Evolutionary conservation across 345 rosid species (phyloP).

Genomic region (Hirschfeldia incana): DNA sequence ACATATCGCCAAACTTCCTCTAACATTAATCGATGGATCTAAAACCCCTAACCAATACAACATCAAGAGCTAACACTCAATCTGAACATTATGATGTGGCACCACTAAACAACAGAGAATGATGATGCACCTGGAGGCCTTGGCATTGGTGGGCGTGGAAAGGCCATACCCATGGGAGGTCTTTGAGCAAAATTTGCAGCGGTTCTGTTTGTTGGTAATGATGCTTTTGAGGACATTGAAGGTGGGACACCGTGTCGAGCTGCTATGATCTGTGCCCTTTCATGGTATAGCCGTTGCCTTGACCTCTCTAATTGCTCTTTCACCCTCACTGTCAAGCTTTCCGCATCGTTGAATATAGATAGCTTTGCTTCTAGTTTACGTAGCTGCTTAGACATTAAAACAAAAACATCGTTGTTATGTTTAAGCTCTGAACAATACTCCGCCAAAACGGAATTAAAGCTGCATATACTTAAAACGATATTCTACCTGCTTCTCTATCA

Average conservation of each 20-base stretch:
- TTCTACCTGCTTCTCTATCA: slow-evolving; percentile 87
- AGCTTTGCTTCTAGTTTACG: slow-evolving; percentile 85
- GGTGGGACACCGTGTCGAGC: slow-evolving; percentile 78
- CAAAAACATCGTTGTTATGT: neutral
- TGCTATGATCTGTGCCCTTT: slow-evolving; percentile 92
- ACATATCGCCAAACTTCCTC: slow-evolving; percentile 11
- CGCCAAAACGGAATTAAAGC: neutral
- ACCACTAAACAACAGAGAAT: slow-evolving; percentile 35
- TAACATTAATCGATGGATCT: slow-evolving; percentile 21
- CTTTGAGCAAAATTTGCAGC: slow-evolving; percentile 64
- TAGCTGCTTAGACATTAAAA: slow-evolving; percentile 47
- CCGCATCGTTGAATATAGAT: slow-evolving; percentile 81
- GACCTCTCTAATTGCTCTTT: slow-evolving; percentile 93
- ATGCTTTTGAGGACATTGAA: slow-evolving; percentile 55
- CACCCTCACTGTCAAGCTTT: slow-evolving; percentile 58
- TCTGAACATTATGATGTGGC: slow-evolving; percentile 18
- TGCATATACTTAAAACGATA: neutral
- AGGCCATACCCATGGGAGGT: slow-evolving; percentile 64
- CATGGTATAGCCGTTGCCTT: slow-evolving; percentile 84
- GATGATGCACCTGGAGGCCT: slow-evolving; percentile 53
- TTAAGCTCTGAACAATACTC: neutral
- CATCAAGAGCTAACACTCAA: slow-evolving; percentile 12
- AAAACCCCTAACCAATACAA: slow-evolving; percentile 25
- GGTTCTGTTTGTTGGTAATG: slow-evolving; percentile 68
- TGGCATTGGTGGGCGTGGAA: slow-evolving; percentile 69